A percentile compares a stretch with the other conserved stretches of the same genome.
phyloP scores from a whole-genome alignment of 2,329 filamentous ascomycete species.

The Neonectria faginata region DNA sequence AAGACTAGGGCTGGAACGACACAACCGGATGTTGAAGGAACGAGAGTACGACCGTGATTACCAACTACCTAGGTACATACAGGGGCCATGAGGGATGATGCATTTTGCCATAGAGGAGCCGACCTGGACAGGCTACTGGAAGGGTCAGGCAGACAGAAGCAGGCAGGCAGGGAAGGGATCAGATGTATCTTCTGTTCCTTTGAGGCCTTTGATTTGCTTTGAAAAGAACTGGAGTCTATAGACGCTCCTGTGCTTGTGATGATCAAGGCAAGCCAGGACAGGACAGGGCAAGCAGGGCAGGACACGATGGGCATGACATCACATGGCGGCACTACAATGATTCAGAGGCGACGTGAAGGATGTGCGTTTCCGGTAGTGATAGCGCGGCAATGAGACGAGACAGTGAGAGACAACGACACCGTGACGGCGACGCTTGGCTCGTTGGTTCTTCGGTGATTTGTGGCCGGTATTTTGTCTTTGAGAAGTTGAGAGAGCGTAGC shows the following conservation, averaged over 20 bases:
- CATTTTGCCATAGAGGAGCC: constrained; percentile 25
- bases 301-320: constrained; percentile 5
- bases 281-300: constrained; percentile 2
- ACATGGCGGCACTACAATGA: constrained; percentile 18
- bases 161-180: constrained; percentile 14
- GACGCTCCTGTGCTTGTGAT: constrained; percentile 23
- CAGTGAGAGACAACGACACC: background rate
- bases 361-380: background rate
- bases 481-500: background rate
- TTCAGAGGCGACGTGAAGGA: constrained; percentile 20
- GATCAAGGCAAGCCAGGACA: constrained; percentile 9
- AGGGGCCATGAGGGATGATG: constrained; percentile 15
- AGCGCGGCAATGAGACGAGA: background rate
- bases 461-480: background rate
- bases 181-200: constrained; percentile 14
- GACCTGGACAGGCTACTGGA: constrained; percentile 11
- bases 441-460: background rate
- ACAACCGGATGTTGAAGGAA: constrained; percentile 4
- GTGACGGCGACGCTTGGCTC: background rate
- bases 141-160: constrained; percentile 4
- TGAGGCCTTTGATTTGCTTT: constrained; percentile 10
- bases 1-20: constrained; percentile 56
- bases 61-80: constrained; percentile 19
- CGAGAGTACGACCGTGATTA: background rate
- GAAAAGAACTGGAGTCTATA: constrained; percentile 23